phyloP scores from a whole-genome alignment of 495 filamentous ascomycete genomes.

The Chaetomidium leptoderma region DNA sequence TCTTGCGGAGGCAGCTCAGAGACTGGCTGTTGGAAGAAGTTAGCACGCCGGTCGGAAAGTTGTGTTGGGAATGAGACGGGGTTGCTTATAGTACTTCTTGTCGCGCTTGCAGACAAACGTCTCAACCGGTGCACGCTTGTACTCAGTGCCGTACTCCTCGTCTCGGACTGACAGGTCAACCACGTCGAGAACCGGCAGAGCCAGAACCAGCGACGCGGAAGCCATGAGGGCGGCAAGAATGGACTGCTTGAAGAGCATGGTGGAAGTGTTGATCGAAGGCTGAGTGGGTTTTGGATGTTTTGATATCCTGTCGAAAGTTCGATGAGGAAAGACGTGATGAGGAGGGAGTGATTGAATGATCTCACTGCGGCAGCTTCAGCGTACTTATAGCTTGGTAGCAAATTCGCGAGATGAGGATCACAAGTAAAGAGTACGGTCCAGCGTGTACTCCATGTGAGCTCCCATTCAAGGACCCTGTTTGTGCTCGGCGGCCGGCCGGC shows the following conservation, averaged over 20 bases:
- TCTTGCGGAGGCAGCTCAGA: slow-evolving; percentile 13
- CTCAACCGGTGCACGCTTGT: not conserved
- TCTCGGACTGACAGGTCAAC: not conserved
- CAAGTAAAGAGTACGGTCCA: too few relatives aligned
- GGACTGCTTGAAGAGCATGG: slow-evolving; percentile 7
- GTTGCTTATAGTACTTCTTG: not conserved
- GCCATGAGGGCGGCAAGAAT: not conserved
- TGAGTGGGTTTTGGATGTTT: not conserved
- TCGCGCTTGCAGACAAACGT: slow-evolving; percentile 10
- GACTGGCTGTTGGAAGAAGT: not conserved
- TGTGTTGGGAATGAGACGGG: not conserved
- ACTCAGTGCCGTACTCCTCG: not conserved
- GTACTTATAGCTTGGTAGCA: too few relatives aligned
- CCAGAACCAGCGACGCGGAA: slow-evolving; percentile 1
- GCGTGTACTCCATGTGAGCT: too few relatives aligned
- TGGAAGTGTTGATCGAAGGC: not conserved
- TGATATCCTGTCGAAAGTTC: not conserved
- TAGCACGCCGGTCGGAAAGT: not conserved
- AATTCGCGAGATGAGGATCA: too few relatives aligned
- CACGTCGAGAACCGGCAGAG: not conserved
- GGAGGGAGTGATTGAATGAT: too few relatives aligned
- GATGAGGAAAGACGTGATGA: too few relatives aligned
- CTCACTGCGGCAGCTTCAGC: too few relatives aligned
- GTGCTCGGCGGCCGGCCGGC: too few relatives aligned
- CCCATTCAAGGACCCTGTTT: too few relatives aligned